Percentiles rank a stretch among this genome's conserved stretches.
Evolutionary conservation across 192 early-diverging fungal genomes (phyloP).

Genomic region (Funneliformis mosseae): DNA sequence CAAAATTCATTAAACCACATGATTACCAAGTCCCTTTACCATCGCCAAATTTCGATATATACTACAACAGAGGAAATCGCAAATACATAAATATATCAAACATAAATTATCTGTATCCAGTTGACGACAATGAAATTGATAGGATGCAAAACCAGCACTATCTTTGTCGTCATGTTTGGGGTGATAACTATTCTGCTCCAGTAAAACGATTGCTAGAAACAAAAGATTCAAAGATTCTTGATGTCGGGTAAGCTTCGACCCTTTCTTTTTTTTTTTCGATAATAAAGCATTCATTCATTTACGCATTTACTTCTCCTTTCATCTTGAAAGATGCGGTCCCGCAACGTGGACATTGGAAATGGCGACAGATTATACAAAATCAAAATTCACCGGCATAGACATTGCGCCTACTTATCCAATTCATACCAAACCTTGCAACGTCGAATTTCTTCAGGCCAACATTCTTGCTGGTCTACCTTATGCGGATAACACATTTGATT

Average conservation of each 20-base stretch:
- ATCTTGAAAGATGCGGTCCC: conserved; percentile 36
- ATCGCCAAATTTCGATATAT: background rate
- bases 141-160: conserved; percentile 1
- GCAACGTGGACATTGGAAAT: conserved; percentile 44
- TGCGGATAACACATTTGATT: conserved; percentile 41
- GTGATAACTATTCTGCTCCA: conserved; percentile 6
- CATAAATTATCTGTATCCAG: background rate
- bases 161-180: conserved; percentile 11
- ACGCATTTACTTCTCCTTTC: background rate
- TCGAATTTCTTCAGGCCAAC: conserved; percentile 38
- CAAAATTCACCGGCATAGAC: conserved; percentile 37
- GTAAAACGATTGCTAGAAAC: background rate
- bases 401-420: conserved; percentile 43
- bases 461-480: conserved; percentile 34
- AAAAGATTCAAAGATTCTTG: background rate
- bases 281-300: background rate
- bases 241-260: background rate
- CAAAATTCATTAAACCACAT: background rate
- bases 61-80: background rate
- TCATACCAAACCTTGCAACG: conserved; percentile 38
- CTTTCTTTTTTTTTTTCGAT: background rate
- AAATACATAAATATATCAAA: background rate
- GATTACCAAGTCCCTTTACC: background rate
- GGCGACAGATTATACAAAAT: conserved; percentile 36
- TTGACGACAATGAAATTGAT: background rate